phyloP scores from a whole-genome alignment of 305 asterid species.

The Fraxinus latifolia region DNA sequence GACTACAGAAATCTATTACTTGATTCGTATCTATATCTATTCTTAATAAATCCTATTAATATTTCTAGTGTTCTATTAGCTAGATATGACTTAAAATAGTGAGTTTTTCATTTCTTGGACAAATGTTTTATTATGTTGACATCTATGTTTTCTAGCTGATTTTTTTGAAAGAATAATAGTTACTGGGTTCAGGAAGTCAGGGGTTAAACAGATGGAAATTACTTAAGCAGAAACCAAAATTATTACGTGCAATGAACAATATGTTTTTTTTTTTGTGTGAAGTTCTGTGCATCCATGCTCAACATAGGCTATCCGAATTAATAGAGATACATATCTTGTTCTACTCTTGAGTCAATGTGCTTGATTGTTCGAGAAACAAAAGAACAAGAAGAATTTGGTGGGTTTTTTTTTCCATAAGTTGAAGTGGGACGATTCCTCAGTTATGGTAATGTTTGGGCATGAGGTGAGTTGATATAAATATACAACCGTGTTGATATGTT shows the following conservation, averaged over 20 bases:
- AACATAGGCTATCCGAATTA: not conserved
- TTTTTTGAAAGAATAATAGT: not conserved
- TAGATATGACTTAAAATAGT: not conserved
- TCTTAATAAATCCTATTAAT: not conserved
- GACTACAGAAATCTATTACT: not conserved
- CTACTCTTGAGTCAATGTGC: not conserved
- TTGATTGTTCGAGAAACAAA: not conserved
- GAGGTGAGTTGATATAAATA: not conserved
- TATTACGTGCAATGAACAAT: not conserved
- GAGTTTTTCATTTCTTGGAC: not conserved
- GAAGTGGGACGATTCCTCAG: slow-evolving; percentile 8
- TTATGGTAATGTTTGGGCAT: not conserved
- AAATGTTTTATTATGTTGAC: not conserved
- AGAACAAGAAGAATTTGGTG: not conserved
- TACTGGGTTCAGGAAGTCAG: not conserved
- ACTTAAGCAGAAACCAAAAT: not conserved
- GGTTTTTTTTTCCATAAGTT: not conserved
- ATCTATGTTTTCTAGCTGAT: not conserved
- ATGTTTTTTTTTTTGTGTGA: not conserved
- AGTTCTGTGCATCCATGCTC: not conserved
- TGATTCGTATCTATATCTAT: not conserved
- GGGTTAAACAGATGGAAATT: not conserved
- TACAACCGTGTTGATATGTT: not conserved
- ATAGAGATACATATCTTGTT: not conserved
- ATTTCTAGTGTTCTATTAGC: not conserved